Evolutionary conservation across 2,329 filamentous ascomycete species (phyloP).

Genomic region (Dothideomycetes sp.): DNA sequence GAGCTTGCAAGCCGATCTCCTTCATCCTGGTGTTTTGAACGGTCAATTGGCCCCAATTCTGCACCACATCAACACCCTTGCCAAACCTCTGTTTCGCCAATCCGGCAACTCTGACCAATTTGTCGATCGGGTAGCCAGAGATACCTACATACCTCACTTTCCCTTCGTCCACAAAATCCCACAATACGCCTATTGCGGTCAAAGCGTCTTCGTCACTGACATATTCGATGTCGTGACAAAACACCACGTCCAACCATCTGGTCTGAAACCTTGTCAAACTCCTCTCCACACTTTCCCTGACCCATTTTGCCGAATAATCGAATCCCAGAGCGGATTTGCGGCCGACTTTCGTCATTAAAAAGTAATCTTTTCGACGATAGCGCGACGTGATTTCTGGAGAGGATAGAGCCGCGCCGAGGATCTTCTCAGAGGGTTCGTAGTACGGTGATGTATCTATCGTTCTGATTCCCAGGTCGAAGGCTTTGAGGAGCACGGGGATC

Average conservation of each 20-base stretch:
- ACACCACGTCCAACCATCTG: constrained; percentile 61
- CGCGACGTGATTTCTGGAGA: constrained; percentile 44
- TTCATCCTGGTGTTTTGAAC: constrained; percentile 14
- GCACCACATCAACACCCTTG: constrained; percentile 69
- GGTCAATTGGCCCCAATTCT: constrained; percentile 15
- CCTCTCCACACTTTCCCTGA: constrained; percentile 53
- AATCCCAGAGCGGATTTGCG: constrained; percentile 54
- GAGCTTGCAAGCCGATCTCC: constrained; percentile 1
- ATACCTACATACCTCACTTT: constrained; percentile 73
- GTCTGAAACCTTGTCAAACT: constrained; percentile 55
- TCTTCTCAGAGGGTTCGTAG: constrained; percentile 69
- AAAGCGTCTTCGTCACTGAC: constrained; percentile 52
- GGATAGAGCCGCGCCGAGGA: constrained; percentile 51
- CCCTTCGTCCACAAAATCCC: constrained; percentile 58
- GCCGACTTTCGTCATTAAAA: constrained; percentile 63
- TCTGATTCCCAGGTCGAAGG: constrained; percentile 56
- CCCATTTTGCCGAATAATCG: constrained; percentile 57
- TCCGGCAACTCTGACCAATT: constrained; percentile 62
- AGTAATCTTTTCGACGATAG: constrained; percentile 47
- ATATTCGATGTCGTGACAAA: constrained; percentile 69
- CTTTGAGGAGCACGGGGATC: constrained; percentile 55
- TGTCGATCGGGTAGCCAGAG: constrained; percentile 69
- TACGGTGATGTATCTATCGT: constrained; percentile 79
- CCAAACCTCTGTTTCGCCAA: constrained; percentile 60
- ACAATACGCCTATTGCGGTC: constrained; percentile 50